Conservation (phyloP, 345 rosid genomes). For the Melaleuca quinquenervia region DNA sequence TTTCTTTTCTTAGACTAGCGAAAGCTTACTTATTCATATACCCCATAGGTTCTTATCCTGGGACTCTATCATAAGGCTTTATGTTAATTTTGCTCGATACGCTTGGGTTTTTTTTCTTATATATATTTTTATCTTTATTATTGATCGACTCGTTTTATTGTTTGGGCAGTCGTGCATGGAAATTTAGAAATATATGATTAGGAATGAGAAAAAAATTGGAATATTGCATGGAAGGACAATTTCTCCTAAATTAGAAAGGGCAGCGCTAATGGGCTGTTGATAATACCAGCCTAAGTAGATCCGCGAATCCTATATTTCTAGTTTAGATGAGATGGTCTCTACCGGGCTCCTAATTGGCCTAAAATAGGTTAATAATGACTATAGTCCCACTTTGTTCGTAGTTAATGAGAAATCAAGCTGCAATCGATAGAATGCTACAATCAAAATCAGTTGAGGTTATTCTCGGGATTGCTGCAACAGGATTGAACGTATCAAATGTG, state of each 20-base stretch:
- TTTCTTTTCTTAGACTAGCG: background rate
- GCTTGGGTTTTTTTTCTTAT: background rate
- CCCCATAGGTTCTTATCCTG: background rate
- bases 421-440: background rate
- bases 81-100: background rate
- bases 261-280: background rate
- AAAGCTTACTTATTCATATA: background rate
- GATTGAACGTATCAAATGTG: background rate
- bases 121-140: background rate
- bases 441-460: background rate
- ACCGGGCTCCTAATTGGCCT: background rate
- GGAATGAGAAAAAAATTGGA: background rate
- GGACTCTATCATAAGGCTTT: background rate
- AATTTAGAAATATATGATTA: background rate
- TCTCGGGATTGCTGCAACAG: background rate
- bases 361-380: background rate
- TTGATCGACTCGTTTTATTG: background rate
- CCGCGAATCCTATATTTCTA: background rate
- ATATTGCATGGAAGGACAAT: rapidly evolving
- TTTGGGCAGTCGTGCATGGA: background rate
- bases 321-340: background rate
- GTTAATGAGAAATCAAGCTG: background rate
- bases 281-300: background rate
- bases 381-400: background rate
- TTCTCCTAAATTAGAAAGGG: background rate